Percentiles rank a stretch among this genome's conserved stretches.
Evolutionary conservation across 306 rosid genomes (phyloP).

Genomic region (Lathyrus tuberosus): DNA sequence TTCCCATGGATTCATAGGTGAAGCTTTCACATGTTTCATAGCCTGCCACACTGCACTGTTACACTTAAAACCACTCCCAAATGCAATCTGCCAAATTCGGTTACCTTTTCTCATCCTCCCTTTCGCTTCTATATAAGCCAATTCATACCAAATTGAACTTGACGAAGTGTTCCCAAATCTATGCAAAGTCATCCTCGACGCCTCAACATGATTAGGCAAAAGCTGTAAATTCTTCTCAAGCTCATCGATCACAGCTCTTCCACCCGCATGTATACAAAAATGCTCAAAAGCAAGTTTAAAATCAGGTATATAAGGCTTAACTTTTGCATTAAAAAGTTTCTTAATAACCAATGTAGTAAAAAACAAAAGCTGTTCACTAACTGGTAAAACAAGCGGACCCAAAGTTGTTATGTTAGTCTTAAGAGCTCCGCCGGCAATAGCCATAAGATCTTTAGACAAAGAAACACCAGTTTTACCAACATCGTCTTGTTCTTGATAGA

Average conservation of each 20-base stretch:
- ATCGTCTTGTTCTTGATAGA: slow-evolving; percentile 59
- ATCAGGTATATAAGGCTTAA: slow-evolving; percentile 63
- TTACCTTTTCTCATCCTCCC: slow-evolving; percentile 55
- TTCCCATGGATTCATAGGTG: slow-evolving; percentile 62
- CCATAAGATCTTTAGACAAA: slow-evolving; percentile 65
- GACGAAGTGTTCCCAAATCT: slow-evolving; percentile 75
- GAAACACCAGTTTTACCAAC: slow-evolving; percentile 67
- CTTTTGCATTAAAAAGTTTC: slow-evolving; percentile 45
- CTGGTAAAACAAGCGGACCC: slow-evolving; percentile 65
- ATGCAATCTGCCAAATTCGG: slow-evolving; percentile 71
- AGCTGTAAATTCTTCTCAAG: slow-evolving; percentile 76
- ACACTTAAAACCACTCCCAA: slow-evolving; percentile 75
- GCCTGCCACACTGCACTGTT: slow-evolving; percentile 81
- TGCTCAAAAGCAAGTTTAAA: slow-evolving; percentile 70
- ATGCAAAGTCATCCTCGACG: slow-evolving; percentile 73
- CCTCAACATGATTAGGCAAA: slow-evolving; percentile 55
- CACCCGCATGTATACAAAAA: slow-evolving; percentile 77
- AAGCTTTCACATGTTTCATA: slow-evolving; percentile 55
- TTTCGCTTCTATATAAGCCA: slow-evolving; percentile 69
- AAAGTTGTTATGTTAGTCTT: slow-evolving; percentile 62
- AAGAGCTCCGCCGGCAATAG: slow-evolving; percentile 67
- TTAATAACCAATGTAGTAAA: slow-evolving; percentile 48
- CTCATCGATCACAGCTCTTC: slow-evolving; percentile 72
- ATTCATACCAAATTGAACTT: slow-evolving; percentile 74
- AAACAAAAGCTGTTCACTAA: slow-evolving; percentile 64